Evolutionary conservation across 306 rosid genomes (phyloP), one percentile per base, ranked within the genome.

Genomic region (Potentilla sterilis): DNA sequence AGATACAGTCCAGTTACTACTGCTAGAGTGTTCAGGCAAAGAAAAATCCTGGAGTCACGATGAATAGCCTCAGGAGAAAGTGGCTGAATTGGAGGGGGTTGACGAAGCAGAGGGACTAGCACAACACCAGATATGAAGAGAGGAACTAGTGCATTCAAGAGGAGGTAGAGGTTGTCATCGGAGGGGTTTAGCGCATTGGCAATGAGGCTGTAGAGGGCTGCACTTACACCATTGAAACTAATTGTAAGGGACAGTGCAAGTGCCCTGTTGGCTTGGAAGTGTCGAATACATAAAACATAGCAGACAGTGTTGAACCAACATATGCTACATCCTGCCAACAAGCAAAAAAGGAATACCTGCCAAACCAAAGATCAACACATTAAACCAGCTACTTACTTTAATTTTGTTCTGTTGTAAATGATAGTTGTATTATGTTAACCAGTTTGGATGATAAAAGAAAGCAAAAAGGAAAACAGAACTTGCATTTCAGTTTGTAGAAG

Each of bases 261-360:
- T 6, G 98, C 65, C 22, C 89, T 83, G 84, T 84, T 88, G 18
- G 84, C 24, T 2, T 85, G 79, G 67, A 91, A 93, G 62, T 91
- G 81, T 70, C 49, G 72, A 46, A 89, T 89, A 66, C 98, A 91
- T 21, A 92, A 49, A 43, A 91, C 91, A 49, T 85, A 91, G 87
- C 93, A 91, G 64, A 93, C 83, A 0, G 98, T 93, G 87, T 93
- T 93, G 90, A 93, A 93, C 93, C 97, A 91, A 71, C 92, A 85
- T 66, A 91, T 85, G 87, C 98, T 86, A 51, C 93, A 89, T 13
- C 98, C 98, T 19, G 89, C 97, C 73, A 88, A 63, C 76, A 91
- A 87, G 84, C 92, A 85, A n/a, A 88, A 86, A 42, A 91, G 72
- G 75, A 89, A 84, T 0, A 91, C 93, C 98, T 91, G 87, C 75